Base-by-base conservation (phyloP, 352 stramenopile genomes). In the Globisporangium rhizosaccharum region DNA sequence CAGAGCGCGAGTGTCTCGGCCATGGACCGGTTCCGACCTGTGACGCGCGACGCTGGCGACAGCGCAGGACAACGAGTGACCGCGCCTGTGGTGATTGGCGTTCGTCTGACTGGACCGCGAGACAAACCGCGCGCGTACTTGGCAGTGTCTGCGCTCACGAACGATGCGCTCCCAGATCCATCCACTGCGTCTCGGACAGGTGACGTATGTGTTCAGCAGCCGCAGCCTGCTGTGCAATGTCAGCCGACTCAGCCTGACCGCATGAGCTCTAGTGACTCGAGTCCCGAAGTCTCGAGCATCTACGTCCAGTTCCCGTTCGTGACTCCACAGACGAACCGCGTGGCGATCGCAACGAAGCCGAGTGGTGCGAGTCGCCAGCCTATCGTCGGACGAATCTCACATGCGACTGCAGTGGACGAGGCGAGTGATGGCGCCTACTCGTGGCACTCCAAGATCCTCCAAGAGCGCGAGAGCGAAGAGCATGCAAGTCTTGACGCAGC, bases 271-370 rank as follows among this genome's bases (percentile, higher is more conserved):
- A 37, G 11, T 4, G 39, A 44, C 17, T 25, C 4, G 17, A 45
- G 8, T 9, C 44, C 58, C 2, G 44, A 5, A 20, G 52, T 61
- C 15, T 56, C 65, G 9, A 88, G 66, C 44, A 64, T 76, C 37
- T 86, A 86, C 52, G 70, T 90, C 33, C 80, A 88, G 47, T 90
- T 90, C 49, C 80, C 79, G 0, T 60, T 79, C 20, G 56, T 86
- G 1, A 20, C 61, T 12, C 78, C 80, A 0, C 65, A 70, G 7
- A 62, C 65, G 1, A 72, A 64, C 18, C 65, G 62, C 1, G 33
- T 88, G 1, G 51, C 41, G n/a, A 55, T 58, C 3, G 1, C 41
- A 17, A 17, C 63, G 5, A 62, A 58, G 33, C 23, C 52, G 41
- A 57, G 17, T 14, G 44, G 26, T 6, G 10, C 25, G 18, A 5